Percentiles rank a stretch among this genome's conserved stretches.
These are phyloP conservation scores for Apiospora arundinis DNA, from an alignment of 2,329 filamentous ascomycete genomes.

Conservation along the genomic window DNA sequence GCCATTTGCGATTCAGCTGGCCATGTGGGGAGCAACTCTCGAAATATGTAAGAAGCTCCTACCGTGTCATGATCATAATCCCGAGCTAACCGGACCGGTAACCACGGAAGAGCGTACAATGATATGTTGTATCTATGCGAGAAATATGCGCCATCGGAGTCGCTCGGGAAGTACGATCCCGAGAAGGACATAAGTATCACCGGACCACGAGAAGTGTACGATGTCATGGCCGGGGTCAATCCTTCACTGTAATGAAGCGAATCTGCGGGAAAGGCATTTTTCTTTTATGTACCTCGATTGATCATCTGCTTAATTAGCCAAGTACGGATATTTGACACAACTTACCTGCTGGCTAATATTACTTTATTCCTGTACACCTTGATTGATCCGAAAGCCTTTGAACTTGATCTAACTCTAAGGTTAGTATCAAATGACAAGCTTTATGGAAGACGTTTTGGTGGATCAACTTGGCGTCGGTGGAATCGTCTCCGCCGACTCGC, in stretches of 20 bases:
- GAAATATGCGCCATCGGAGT: constrained; percentile 43
- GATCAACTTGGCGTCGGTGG: too few species aligned
- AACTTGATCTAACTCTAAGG: too few species aligned
- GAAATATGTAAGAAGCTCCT: neutral
- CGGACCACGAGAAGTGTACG: neutral
- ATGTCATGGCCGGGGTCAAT: neutral
- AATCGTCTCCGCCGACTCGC: too few species aligned
- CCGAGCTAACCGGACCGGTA: neutral
- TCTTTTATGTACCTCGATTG: neutral
- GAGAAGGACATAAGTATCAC: constrained; percentile 36
- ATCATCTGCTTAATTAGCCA: neutral
- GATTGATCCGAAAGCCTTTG: too few species aligned
- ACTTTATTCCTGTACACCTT: too few species aligned
- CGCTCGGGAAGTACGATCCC: constrained; percentile 39
- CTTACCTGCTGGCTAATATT: too few species aligned
- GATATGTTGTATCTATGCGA: constrained; percentile 45
- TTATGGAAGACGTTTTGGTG: too few species aligned
- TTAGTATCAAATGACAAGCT: too few species aligned
- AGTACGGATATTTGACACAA: too few species aligned
- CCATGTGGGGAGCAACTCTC: neutral
- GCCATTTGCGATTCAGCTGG: neutral
- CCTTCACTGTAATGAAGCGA: neutral
- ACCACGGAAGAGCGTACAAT: constrained; percentile 42
- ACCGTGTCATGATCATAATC: neutral
- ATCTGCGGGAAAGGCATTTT: neutral